Evolutionary conservation across 768 basidiomycete species (phyloP), one percentile per base, ranked within the genome.

Genomic region (Udeniomyces megalosporus): DNA sequence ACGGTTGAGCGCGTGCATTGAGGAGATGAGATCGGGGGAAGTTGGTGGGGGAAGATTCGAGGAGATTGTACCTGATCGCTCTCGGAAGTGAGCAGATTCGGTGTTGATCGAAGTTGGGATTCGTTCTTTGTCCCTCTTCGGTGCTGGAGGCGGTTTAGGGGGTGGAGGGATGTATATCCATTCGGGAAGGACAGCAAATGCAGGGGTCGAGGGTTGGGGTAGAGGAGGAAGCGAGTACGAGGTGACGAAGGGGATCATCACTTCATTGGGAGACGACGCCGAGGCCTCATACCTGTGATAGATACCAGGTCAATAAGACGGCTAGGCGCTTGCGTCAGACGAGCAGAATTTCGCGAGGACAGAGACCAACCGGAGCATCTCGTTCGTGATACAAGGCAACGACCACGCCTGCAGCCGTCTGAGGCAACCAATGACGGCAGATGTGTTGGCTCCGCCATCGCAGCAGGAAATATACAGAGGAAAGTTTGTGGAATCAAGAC

Each of bases 391-490:
- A 8, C 24, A 26, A 14, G 29, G 28, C 6, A 22, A 45, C 28
- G 55, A 57, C 55, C 55, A 57, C 11, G 35, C 55, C 26, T 57
- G 55, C 24, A 57, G 38, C 55, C 55, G 24, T 38, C 55, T 57
- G 42, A 57, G 26, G 6, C 22, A 35, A 26, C 55, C 55, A 15
- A 57, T 26, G 15, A 57, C 20, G 2, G 42, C 55, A 57, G 42
- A 45, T 0, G 55, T 57, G 42, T 57, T 57, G 42, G 28, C 38
- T 29, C 55, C 55, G 29, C 55, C 55, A 20, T 57, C 55, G 8
- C 42, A 46, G 44, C 55, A 57, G 55, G 44, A 44, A 6, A 57
- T 38, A 42, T 57, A 57, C 6, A 44, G 11, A 15, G 55, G 55
- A 1, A 57, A 38, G 17, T 57, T 57, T 4, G 35, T 45, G 12